Evolutionary conservation across 2,329 filamentous ascomycete species (phyloP), one percentile per base, ranked within the genome.

Genomic region (Fusarium nisikadoi): DNA sequence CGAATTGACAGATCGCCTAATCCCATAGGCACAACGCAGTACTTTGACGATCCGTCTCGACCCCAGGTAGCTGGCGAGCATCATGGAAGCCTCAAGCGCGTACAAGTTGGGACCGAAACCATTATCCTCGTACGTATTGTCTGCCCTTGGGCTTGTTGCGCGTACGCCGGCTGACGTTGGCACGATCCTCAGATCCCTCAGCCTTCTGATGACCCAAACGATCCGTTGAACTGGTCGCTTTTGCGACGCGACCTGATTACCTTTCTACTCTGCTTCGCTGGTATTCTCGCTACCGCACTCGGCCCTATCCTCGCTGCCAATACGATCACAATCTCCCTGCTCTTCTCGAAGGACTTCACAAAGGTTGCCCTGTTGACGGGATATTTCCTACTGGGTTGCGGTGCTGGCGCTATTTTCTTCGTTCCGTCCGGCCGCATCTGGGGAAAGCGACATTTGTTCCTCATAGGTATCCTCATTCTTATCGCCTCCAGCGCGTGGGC

Each of bases 381-480:
- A 58, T 97, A 95, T 81, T 95, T 94, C 80, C 87, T 98, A 25
- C 88, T 95, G 33, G 95, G 94, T 25, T 93, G 94, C 6, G 94
- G 94, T 16, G 84, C 94, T 19, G 92, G 92, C 2, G 94, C 93
- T 55, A 90, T 96, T 80, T 86, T 98, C 72, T 95, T 95, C 81
- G 94, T 98, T 6, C 93, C 95, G 1, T 93, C 92, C 2, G 94
- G 93, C 25, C 90, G 95, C 63, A 92, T 98, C 71, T 98, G 94
- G 93, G 95, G 95, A 42, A 98, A 97, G 82, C 88, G 95, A 43
- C 95, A 98, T 83, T 84, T 94, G 20, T 98, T 97, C 80, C 82
- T 98, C 31, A 76, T 97, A 5, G 94, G 94, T 12, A 91, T 91
- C 49, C 72, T 93, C 52, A 86, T 97, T 64, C 86, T 97, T 75